Percentiles rank a stretch among this genome's conserved stretches.
These are phyloP conservation scores for Chrysosporium queenslandicum DNA, from an alignment of 2,329 filamentous ascomycete species.

Conservation along the genomic window DNA sequence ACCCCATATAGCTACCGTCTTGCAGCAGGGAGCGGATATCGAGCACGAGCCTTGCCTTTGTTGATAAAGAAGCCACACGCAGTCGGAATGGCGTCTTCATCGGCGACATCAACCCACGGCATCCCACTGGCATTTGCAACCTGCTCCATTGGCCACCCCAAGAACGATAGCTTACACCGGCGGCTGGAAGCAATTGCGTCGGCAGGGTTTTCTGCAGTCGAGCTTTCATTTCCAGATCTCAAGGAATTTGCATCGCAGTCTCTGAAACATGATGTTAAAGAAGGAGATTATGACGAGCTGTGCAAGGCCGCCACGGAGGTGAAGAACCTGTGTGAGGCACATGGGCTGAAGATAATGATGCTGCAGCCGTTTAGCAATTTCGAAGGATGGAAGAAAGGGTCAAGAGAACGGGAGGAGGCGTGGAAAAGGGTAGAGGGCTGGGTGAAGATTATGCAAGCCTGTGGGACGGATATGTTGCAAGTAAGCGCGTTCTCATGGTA, in stretches of 20 bases:
- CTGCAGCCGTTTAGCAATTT: conserved; percentile 68
- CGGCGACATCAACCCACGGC: neutral
- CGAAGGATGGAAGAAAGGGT: conserved; percentile 58
- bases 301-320: conserved; percentile 47
- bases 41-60: neutral
- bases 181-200: conserved; percentile 34
- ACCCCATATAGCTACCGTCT: neutral
- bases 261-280: conserved; percentile 42
- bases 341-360: conserved; percentile 55
- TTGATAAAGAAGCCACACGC: neutral
- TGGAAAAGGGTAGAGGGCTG: conserved; percentile 55
- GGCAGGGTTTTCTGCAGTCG: conserved; percentile 51
- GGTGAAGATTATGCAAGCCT: conserved; percentile 60
- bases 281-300: conserved; percentile 52
- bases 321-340: conserved; percentile 44
- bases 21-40: neutral
- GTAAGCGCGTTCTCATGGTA: conserved; percentile 39
- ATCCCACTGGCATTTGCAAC: conserved; percentile 35
- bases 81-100: neutral
- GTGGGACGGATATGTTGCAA: conserved; percentile 61
- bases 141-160: conserved; percentile 33
- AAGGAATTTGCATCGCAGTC: conserved; percentile 50
- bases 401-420: conserved; percentile 50
- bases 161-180: conserved; percentile 28
- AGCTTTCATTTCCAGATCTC: conserved; percentile 66